phyloP scores from a whole-genome alignment of 73 alveolate species.

The Paramecium sonneborni region DNA sequence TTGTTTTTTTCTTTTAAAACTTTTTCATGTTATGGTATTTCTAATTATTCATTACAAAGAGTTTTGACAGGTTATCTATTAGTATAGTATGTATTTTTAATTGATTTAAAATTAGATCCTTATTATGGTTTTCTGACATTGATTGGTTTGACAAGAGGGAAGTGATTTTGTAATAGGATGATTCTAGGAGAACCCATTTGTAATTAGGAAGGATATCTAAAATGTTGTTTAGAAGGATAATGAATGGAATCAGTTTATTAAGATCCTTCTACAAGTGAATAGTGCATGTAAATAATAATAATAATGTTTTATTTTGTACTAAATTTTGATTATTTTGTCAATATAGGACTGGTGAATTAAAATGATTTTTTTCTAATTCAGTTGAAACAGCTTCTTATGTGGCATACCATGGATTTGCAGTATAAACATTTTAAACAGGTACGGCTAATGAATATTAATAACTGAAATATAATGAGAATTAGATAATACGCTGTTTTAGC shows the following conservation, averaged over 20 bases:
- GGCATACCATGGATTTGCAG: constrained; percentile 1
- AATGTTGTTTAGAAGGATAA: neutral
- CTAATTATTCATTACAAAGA: neutral
- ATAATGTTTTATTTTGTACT: neutral
- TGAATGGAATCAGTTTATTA: neutral
- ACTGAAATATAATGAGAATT: neutral
- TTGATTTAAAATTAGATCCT: neutral
- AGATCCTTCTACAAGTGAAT: constrained; percentile 24
- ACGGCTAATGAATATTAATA: neutral
- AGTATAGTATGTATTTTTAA: neutral
- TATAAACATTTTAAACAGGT: neutral
- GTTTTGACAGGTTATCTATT: neutral
- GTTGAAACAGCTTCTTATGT: neutral
- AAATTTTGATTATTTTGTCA: neutral
- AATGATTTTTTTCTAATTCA: neutral
- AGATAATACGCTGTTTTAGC: neutral
- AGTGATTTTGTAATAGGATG: neutral
- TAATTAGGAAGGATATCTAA: neutral
- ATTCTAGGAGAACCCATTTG: neutral
- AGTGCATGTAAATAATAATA: constrained; percentile 6
- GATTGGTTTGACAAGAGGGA: neutral
- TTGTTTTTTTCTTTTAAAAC: neutral
- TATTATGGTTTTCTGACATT: neutral
- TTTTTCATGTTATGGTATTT: neutral
- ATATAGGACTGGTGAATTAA: constrained; percentile 33